Base-by-base conservation (phyloP, 176 grass and related monocot species). In the Juncus inflexus region DNA sequence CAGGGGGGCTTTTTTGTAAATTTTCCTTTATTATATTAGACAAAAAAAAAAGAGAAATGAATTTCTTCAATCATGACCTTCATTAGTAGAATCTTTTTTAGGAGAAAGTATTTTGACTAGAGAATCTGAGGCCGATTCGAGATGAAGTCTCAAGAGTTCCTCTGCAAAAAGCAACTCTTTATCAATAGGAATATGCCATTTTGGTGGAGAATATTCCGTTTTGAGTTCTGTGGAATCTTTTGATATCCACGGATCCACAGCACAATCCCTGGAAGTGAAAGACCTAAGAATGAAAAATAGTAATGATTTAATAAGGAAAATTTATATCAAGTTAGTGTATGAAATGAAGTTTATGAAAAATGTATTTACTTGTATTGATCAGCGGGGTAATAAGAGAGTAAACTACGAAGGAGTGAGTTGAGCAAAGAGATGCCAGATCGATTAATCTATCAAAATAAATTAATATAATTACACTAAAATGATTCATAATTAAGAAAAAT, bases 161-260 rank as follows among this genome's bases (percentile, higher is more conserved):
- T 83, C 87, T 76, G 87, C 91, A 91, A 96, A 96, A 43, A 66
- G 83, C 4, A 90, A 70, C 76, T 96, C 91, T 66, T 85, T 76
- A 62, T 83, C 66, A 69, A 12, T 91, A 55, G 91, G 87, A 74
- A 83, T 81, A 69, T 96, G 87, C 91, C 91, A 96, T 38, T 79
- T 69, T 51, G 91, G 87, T 74, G 74, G 62, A 55, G 9, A 40
- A 55, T 73, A 82, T 55, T 87, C 67, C 69, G 77, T 77, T 70
- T 88, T 79, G 13, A 38, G 5, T 38, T 39, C 51, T 74, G 40
- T 52, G 58, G 78, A 66, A 42, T 63, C 70, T 38, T 78, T 74
- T 58, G 80, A 87, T 37, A 75, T 69, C 87, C 87, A 96, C 80
- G 66, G 79, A 70, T 96, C 91, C 58, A 90, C 59, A 63, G 78